These are phyloP conservation scores for Pelargonium cotyledonis DNA, from an alignment of 441 rosid species.

Conservation along the genomic window DNA sequence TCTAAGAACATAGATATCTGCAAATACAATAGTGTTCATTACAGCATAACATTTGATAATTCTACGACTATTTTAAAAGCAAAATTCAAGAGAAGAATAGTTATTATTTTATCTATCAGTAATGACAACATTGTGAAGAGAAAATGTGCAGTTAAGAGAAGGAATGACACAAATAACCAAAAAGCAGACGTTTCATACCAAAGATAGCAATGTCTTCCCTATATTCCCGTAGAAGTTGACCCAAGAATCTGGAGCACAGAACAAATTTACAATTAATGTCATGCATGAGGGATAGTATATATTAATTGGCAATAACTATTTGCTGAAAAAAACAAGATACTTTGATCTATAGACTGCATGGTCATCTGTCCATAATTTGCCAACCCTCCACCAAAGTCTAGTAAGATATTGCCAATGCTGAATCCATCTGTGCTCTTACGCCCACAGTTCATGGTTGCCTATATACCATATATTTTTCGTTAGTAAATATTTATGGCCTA, in stretches of 20 bases:
- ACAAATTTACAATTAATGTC: constrained; percentile 13
- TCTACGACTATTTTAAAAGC: no score
- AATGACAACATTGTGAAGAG: no score
- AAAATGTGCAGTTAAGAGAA: not conserved
- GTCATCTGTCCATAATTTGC: constrained; percentile 72
- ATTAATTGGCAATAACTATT: constrained; percentile 15
- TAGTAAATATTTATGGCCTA: not conserved
- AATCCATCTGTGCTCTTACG: constrained; percentile 89
- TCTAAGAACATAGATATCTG: constrained; percentile 79
- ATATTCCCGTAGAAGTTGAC: constrained; percentile 91
- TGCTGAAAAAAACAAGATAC: constrained; percentile 28
- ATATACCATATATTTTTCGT: constrained; percentile 13
- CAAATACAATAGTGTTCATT: constrained; percentile 12
- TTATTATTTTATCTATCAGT: no score
- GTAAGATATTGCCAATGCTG: constrained; percentile 83
- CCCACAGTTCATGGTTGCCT: constrained; percentile 78
- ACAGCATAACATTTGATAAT: not conserved
- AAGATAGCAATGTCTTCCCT: constrained; percentile 75
- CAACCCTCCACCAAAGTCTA: constrained; percentile 76
- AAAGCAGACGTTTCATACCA: constrained; percentile 38
- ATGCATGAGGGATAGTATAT: not conserved
- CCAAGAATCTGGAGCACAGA: constrained; percentile 69
- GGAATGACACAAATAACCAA: not conserved
- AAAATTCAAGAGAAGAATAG: no score
- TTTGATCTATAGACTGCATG: constrained; percentile 78